Evolutionary conservation across 2,329 filamentous ascomycete genomes (phyloP), one percentile per base, ranked within the genome.

Genomic region (Purpureocillium lavendulum): DNA sequence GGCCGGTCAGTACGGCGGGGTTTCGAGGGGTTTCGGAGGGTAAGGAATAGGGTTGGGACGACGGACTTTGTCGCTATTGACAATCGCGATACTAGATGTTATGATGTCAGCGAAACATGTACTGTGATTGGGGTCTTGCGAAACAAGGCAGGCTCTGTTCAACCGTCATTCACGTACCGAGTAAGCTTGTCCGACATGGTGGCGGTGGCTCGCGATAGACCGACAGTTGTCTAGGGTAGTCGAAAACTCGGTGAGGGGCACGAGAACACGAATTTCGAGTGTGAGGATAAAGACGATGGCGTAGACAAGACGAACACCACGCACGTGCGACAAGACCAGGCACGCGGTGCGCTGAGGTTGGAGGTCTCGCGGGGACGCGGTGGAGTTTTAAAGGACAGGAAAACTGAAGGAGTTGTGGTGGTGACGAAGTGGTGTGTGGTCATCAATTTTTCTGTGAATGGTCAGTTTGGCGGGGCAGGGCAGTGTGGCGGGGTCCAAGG

Each of bases 141-240:
- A 10, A 32, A 9, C 13, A 8, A 2, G n/a, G n/a, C 12, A 16
- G 15, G 14, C 9, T 6, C 28, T 31, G 40, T n/a, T 14, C 24
- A n/a, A 21, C 29, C 21, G 31, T 24, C 35, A n/a, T 15, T 31
- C 14, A 60, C 80, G 55, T 80, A 95, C 88, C 89, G 86, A 56
- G 90, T 97, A 57, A 96, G 80, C 70, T 85, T 95, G 76, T 95
- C 88, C 62, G 86, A 76, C 88, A 95, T 95, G 59, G 56, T 75
- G 67, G 56, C 54, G 46, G 46, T 46, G 41, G 43, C 47, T 45
- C 42, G 39, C 32, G 42, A 18, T 32, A 11, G 15, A 31, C n/a
- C n/a, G 39, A 29, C 28, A 11, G 13, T 29, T 26, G 38, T 39
- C 30, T 33, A 37, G 44, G 40, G 40, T 40, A 39, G n/a, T 17